These are phyloP conservation scores for Pseudevernia furfuracea DNA, from an alignment of 495 filamentous ascomycete species.

Conservation along the genomic window DNA sequence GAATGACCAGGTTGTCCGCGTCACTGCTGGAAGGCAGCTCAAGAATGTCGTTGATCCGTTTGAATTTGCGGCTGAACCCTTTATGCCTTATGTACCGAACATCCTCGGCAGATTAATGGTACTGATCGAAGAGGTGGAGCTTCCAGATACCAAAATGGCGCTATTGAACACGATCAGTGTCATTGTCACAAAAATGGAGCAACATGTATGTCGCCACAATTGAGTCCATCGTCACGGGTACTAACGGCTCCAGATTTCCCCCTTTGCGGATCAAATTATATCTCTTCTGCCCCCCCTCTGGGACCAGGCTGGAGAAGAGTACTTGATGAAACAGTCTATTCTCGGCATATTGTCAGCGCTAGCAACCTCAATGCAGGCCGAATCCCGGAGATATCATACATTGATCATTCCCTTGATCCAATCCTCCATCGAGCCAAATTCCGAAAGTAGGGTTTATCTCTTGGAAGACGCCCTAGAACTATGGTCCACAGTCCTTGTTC, in stretches of 20 bases:
- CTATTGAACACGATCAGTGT: conserved; percentile 73
- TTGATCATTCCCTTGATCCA: conserved; percentile 71
- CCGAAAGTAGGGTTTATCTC: conserved; percentile 72
- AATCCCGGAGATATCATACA: conserved; percentile 62
- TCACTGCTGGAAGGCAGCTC: conserved; percentile 82
- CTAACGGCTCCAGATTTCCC: conserved; percentile 42
- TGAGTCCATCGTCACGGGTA: neutral
- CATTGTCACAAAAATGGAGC: conserved; percentile 74
- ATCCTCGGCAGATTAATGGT: conserved; percentile 62
- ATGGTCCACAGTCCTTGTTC: conserved; percentile 67
- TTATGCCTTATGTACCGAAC: conserved; percentile 64
- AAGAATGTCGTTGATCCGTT: conserved; percentile 71
- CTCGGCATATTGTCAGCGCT: conserved; percentile 74
- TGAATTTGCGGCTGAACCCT: conserved; percentile 62
- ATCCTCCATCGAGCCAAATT: conserved; percentile 69
- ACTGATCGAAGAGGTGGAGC: conserved; percentile 72
- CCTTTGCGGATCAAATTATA: conserved; percentile 75
- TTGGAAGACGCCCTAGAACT: conserved; percentile 88
- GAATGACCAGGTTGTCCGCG: conserved; percentile 87
- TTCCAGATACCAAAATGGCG: conserved; percentile 78
- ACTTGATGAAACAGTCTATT: conserved; percentile 86
- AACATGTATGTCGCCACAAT: conserved; percentile 44
- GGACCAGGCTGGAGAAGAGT: conserved; percentile 70
- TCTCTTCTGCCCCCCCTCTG: conserved; percentile 73
- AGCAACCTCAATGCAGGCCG: conserved; percentile 66